Base-by-base conservation (phyloP, 345 rosid species). In the Linum usitatissimum region DNA sequence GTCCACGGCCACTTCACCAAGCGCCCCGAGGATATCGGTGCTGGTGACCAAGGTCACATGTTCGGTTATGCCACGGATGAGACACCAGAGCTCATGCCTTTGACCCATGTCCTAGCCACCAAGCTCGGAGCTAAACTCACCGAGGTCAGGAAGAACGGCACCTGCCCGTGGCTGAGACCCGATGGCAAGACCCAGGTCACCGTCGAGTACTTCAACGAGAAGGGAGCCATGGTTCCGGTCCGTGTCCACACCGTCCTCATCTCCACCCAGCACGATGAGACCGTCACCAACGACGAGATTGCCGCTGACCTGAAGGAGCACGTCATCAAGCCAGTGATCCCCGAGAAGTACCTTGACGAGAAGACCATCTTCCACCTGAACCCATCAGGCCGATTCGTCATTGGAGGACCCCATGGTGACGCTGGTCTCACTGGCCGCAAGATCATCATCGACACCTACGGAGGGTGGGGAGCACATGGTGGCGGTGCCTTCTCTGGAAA, bases 301-400 rank as follows among this genome's bases (percentile, higher is more conserved):
- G 77, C 77, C 9, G 70, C 77, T 57, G 77, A 73, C 55, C 77
- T 73, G 56, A 73, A 73, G 64, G 73, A 73, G 64, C 77, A 73
- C n/a, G 77, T 73, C 58, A 73, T 73, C 61, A 73, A 73, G 70
- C 67, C 73, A 34, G 77, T 73, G 36, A 65, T 73, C 61, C 73
- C 77, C 5, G 77, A 73, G 73, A 73, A 73, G 64, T 73, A 73
- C 67, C 77, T 73, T 49, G 77, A 73, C 34, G 77, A 73, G 73
- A 73, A 73, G 72, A 73, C 77, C 69, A 73, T 73, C 77, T 73
- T 73, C 70, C 77, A 73, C 67, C 73, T 73, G 12, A 73, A 73
- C 70, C 77, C 77, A 56, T 73, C 77, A 0, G 77, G 77, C 23
- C 73, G 77, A 36, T 73, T 73, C 51, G 77, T 73, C 60, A 73